Percentiles rank a stretch among this genome's conserved stretches.
phyloP scores from a whole-genome alignment of 148 eudicot species.

The Arctostaphylos glauca region DNA sequence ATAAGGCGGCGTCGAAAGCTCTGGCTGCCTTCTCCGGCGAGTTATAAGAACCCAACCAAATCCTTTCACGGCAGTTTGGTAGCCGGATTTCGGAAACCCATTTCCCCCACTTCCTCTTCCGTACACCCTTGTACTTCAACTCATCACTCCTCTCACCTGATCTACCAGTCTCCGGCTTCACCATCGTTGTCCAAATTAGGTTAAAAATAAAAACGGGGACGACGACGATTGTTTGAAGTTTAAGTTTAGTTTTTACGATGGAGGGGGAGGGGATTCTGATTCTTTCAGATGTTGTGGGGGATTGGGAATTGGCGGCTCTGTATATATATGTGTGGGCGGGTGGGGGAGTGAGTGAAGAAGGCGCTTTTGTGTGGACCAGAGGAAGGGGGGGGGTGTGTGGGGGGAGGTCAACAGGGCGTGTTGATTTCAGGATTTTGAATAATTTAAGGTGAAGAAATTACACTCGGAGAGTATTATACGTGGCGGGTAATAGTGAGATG shows the following conservation, averaged over 20 bases:
- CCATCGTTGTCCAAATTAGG: slow-evolving; percentile 5
- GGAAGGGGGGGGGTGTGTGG: neutral
- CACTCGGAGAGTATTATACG: neutral
- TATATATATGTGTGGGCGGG: slow-evolving; percentile 4
- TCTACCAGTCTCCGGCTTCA: slow-evolving; percentile 11
- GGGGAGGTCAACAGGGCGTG: slow-evolving; percentile 26
- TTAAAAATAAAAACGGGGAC: neutral
- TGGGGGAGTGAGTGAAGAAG: slow-evolving; percentile 4
- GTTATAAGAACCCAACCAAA: slow-evolving; percentile 81
- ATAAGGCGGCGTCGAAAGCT: slow-evolving; percentile 87
- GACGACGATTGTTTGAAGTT: neutral
- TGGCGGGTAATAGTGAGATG: neutral
- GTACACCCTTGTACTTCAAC: slow-evolving; percentile 64
- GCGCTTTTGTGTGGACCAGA: neutral
- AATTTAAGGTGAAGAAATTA: too few species aligned
- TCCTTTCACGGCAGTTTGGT: slow-evolving; percentile 78
- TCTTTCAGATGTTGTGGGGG: neutral
- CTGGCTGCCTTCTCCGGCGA: slow-evolving; percentile 72
- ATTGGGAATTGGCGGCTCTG: slow-evolving; percentile 28
- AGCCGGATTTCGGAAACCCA: slow-evolving; percentile 84
- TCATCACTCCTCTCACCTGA: neutral
- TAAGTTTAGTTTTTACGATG: neutral
- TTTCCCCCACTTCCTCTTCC: slow-evolving; percentile 93
- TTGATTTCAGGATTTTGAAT: slow-evolving; percentile 1
- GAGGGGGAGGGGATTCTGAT: neutral